Conservation (phyloP, 2,329 filamentous ascomycete species). For the Ceratocystis ficicola region DNA sequence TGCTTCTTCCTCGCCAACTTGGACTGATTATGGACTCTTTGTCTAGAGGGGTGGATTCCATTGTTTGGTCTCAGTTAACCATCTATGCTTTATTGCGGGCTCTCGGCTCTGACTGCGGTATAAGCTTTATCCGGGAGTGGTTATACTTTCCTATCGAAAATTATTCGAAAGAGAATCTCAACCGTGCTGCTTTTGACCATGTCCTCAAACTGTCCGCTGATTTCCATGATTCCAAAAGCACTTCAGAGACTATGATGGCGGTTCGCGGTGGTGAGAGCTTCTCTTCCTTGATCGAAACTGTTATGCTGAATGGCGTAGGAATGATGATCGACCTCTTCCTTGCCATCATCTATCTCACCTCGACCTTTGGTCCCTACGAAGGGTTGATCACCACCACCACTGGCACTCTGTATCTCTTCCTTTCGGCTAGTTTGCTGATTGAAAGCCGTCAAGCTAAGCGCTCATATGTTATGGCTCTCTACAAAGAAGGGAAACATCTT, state of each 20-base stretch:
- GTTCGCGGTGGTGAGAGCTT: slow-evolving; percentile 43
- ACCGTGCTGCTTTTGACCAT: slow-evolving; percentile 45
- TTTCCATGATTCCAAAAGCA: slow-evolving; percentile 49
- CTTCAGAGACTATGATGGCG: slow-evolving; percentile 46
- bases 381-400: slow-evolving; percentile 50
- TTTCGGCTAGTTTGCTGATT: slow-evolving; percentile 41
- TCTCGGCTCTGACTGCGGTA: slow-evolving; percentile 43
- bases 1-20: slow-evolving; percentile 69
- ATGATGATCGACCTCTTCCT: slow-evolving; percentile 49
- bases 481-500: slow-evolving; percentile 44
- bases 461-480: slow-evolving; percentile 41
- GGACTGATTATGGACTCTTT: slow-evolving; percentile 66
- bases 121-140: slow-evolving; percentile 42
- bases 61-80: slow-evolving; percentile 41
- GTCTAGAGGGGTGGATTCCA: slow-evolving; percentile 36
- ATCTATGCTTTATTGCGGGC: slow-evolving; percentile 42
- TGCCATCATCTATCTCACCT: slow-evolving; percentile 48
- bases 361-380: slow-evolving; percentile 48
- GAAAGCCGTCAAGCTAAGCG: slow-evolving; percentile 39
- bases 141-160: slow-evolving; percentile 48
- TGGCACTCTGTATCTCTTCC: slow-evolving; percentile 43
- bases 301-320: slow-evolving; percentile 46
- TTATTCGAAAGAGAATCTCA: slow-evolving; percentile 43
- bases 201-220: slow-evolving; percentile 49
- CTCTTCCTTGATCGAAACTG: slow-evolving; percentile 44